Evolutionary conservation across 2,329 filamentous ascomycete species (phyloP).

Genomic region (Mariannaea elegans): DNA sequence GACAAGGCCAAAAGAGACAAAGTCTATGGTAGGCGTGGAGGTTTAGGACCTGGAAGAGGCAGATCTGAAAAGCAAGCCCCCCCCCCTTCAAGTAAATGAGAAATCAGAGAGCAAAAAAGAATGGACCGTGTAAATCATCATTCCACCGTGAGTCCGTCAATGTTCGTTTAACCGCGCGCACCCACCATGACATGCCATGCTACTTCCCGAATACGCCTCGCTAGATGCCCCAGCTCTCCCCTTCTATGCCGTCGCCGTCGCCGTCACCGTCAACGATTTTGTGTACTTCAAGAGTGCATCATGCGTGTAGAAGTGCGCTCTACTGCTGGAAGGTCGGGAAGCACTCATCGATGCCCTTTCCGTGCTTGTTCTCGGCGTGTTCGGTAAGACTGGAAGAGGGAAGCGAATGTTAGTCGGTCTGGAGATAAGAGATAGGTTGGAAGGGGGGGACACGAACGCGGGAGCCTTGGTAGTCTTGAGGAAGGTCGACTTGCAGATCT

Average conservation of each 20-base stretch:
- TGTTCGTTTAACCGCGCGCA: not conserved
- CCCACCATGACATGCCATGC: constrained; percentile 9
- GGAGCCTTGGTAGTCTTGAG: constrained; percentile 79
- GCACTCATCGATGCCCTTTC: constrained; percentile 75
- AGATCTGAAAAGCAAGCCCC: constrained; percentile 10
- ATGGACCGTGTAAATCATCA: constrained; percentile 17
- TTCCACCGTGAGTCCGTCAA: constrained; percentile 20
- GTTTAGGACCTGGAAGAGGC: constrained; percentile 13
- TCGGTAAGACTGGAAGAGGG: constrained; percentile 64
- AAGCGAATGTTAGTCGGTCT: constrained; percentile 19
- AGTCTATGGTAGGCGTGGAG: constrained; percentile 17
- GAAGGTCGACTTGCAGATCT: constrained; percentile 80
- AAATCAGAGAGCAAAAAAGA: constrained; percentile 13
- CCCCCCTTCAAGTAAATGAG: constrained; percentile 4
- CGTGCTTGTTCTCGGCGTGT: constrained; percentile 81
- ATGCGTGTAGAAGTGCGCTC: not conserved
- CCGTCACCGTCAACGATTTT: constrained; percentile 4
- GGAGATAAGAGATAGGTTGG: not conserved
- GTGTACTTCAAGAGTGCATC: not conserved
- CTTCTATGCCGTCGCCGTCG: constrained; percentile 22
- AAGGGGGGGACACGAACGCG: constrained; percentile 59
- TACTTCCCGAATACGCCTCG: constrained; percentile 11
- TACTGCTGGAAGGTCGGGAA: constrained; percentile 63
- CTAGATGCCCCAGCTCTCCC: constrained; percentile 13
- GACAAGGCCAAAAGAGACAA: constrained; percentile 8